Percentiles rank a stretch among this genome's conserved stretches.
Conservation (phyloP, 2,329 filamentous ascomycete genomes). For the Xylariaceae sp. region DNA sequence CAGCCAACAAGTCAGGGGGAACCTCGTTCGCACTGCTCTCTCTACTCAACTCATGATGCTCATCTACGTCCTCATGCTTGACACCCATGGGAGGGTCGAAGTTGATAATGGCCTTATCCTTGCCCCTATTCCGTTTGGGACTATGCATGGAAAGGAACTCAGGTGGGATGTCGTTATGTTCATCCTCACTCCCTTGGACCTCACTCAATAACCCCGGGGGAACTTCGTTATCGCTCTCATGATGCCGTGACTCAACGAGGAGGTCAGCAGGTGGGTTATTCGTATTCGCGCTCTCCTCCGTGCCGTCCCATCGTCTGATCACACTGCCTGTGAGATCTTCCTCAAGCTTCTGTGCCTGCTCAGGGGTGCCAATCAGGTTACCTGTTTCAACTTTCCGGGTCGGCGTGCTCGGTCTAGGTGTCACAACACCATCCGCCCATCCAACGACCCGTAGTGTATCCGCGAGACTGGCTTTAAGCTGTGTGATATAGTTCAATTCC, state of each 20-base stretch:
- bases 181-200: constrained; percentile 15
- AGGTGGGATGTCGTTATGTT: constrained; percentile 26
- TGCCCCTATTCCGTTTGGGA: constrained; percentile 5
- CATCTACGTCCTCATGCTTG: constrained; percentile 3
- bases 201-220: constrained; percentile 17
- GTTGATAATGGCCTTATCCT: neutral
- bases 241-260: neutral
- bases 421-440: constrained; percentile 21
- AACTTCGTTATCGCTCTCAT: constrained; percentile 16
- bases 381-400: neutral
- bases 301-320: constrained; percentile 30
- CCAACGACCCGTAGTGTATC: constrained; percentile 33
- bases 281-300: constrained; percentile 36
- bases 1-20: constrained; percentile 24
- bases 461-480: constrained; percentile 55
- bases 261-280: constrained; percentile 33
- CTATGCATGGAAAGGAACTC: constrained; percentile 48
- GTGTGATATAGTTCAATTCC: constrained; percentile 63
- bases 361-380: constrained; percentile 17
- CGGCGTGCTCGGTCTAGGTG: constrained; percentile 5
- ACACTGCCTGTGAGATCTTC: constrained; percentile 31
- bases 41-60: constrained; percentile 13
- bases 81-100: neutral
- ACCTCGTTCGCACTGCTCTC: constrained; percentile 25
- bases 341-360: constrained; percentile 13